Percentiles rank a stretch among this genome's conserved stretches.
Evolutionary conservation across 2,329 filamentous ascomycete genomes (phyloP).

Genomic region (Aspergillus ochraceoroseus): DNA sequence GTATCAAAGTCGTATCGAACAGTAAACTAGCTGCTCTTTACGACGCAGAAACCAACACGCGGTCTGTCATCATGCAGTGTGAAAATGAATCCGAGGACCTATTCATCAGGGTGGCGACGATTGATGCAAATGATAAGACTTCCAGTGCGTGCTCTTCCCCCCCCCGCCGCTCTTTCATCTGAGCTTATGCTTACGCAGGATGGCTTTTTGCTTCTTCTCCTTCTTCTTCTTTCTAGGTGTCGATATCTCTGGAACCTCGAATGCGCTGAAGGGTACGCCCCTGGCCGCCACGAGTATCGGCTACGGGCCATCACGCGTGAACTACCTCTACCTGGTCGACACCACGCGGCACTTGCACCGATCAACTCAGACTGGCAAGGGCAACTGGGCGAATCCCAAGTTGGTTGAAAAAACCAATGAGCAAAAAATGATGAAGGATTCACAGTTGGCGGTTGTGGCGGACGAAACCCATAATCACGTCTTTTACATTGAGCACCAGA

Average conservation of each 20-base stretch:
- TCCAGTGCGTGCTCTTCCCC: neutral
- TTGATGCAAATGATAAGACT: neutral
- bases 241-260: neutral
- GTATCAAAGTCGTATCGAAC: too few relatives aligned
- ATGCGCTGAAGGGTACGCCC: too few relatives aligned
- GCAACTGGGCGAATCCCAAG: neutral
- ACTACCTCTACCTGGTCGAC: neutral
- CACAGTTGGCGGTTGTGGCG: neutral
- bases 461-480: neutral
- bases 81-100: too few relatives aligned
- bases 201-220: too few relatives aligned
- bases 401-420: neutral
- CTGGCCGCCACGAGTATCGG: neutral
- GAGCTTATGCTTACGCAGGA: too few relatives aligned
- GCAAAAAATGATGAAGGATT: neutral
- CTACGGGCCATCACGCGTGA: neutral
- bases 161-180: too few relatives aligned
- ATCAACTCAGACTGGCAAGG: neutral
- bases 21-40: neutral
- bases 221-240: neutral
- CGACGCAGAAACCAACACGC: neutral
- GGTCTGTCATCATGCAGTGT: neutral
- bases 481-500: neutral
- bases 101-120: neutral
- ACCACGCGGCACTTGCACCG: neutral